phyloP scores from a whole-genome alignment of 75 land plant genomes.

The Pseudotsuga menziesii region DNA sequence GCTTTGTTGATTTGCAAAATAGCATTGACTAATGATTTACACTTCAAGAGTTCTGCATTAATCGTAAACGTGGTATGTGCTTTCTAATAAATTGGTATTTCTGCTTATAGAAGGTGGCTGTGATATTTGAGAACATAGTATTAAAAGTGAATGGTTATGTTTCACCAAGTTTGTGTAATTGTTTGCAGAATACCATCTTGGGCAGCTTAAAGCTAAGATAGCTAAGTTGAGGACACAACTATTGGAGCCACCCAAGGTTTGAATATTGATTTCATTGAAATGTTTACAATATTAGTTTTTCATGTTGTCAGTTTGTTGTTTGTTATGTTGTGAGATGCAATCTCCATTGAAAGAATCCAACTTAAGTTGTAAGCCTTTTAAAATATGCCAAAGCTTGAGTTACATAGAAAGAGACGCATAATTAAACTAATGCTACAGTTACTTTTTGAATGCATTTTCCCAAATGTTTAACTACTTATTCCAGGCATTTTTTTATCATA shows the following conservation, averaged over 20 bases:
- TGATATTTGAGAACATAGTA: neutral
- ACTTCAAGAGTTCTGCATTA: neutral
- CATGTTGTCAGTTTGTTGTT: too few relatives aligned
- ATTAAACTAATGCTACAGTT: neutral
- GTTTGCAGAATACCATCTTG: slow-evolving; percentile 93
- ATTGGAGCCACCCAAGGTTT: slow-evolving; percentile 95
- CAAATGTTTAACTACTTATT: neutral
- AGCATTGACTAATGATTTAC: neutral
- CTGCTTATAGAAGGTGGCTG: neutral
- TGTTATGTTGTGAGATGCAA: neutral
- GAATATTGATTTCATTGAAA: neutral
- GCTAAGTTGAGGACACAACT: slow-evolving; percentile 96
- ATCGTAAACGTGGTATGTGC: neutral
- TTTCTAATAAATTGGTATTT: neutral
- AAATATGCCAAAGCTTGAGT: neutral
- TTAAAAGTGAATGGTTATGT: slow-evolving; percentile 1
- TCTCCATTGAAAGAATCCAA: neutral
- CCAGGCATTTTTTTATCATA: neutral
- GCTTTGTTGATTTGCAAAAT: neutral
- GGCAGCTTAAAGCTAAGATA: slow-evolving; percentile 96
- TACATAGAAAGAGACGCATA: neutral
- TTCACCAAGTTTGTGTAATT: slow-evolving; percentile 5
- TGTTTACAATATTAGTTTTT: neutral
- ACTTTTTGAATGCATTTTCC: slow-evolving; percentile 4
- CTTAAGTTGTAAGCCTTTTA: neutral